These are phyloP conservation scores for Microsporum audouinii DNA, from an alignment of 2,329 filamentous ascomycete genomes.

Conservation along the genomic window DNA sequence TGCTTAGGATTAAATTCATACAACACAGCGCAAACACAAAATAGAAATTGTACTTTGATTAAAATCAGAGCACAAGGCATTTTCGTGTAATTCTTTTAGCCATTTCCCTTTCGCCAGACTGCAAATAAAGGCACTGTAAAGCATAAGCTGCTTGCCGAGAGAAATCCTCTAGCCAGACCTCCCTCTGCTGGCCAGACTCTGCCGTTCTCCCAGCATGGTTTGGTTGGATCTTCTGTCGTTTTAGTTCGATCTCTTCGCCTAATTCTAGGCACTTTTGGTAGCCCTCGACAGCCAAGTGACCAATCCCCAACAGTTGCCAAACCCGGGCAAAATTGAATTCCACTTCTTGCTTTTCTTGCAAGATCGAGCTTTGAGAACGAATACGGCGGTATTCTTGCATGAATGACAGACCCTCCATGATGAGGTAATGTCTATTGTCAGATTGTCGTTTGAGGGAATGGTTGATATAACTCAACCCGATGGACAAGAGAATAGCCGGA, in stretches of 20 bases:
- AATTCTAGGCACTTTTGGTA: conserved; percentile 53
- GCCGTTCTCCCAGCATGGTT: conserved; percentile 32
- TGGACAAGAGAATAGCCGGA: conserved; percentile 64
- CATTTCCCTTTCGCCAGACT: conserved; percentile 50
- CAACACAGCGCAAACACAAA: not conserved
- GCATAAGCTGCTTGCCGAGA: conserved; percentile 63
- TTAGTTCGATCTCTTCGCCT: conserved; percentile 34
- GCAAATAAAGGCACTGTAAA: conserved; percentile 54
- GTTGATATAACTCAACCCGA: conserved; percentile 77
- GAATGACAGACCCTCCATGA: conserved; percentile 75
- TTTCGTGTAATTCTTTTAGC: conserved; percentile 51
- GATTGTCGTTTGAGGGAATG: conserved; percentile 80
- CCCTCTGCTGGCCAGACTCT: conserved; percentile 10
- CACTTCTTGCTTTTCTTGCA: conserved; percentile 55
- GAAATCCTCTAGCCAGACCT: conserved; percentile 39
- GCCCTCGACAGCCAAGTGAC: conserved; percentile 58
- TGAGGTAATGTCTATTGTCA: conserved; percentile 78
- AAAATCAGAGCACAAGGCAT: conserved; percentile 43
- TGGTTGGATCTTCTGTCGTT: conserved; percentile 13
- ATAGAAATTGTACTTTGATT: not conserved
- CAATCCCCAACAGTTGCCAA: conserved; percentile 64
- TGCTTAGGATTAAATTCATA: too few species aligned
- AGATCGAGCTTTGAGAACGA: conserved; percentile 36
- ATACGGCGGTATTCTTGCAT: conserved; percentile 60
- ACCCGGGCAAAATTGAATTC: conserved; percentile 69